Base-by-base conservation (phyloP, 2,329 filamentous ascomycete species). In the Fusarium lyarnte region DNA sequence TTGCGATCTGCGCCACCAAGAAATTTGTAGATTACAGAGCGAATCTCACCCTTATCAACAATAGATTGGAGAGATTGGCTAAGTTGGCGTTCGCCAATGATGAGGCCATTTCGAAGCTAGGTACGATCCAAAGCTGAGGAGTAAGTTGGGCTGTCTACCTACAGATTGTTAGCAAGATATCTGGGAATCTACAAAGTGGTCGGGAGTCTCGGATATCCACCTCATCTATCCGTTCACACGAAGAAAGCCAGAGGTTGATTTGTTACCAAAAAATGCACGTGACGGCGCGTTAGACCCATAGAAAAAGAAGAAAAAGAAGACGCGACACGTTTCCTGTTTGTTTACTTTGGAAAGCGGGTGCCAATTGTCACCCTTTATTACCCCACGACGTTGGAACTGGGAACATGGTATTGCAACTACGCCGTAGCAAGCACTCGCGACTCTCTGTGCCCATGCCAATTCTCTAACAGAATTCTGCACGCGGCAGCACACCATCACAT, bases 401-500 rank as follows among this genome's bases (percentile, higher is more conserved):
- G 39, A 57, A 49, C 31, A 64, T 47, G 35, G 36, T 17, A 65
- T 35, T 23, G 59, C 53, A 46, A 66, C 72, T 62, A 41, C 58
- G 65, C 74, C 67, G 49, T 52, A 63, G 39, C 23, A 42, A 66
- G n/a, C n/a, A 62, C 57, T 54, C 63, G 25, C 45, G 61, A 45
- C 60, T 53, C 49, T 53, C 51, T 17, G 31, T 58, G 42, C 68
- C 76, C 74, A 67, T 68, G 74, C 60, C 43, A 43, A 53, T 63
- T 75, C 70, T 78, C 75, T 78, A 76, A 79, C 77, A 58, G 65
- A 58, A 63, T 72, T 58, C 74, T 77, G 77, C 70, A 73, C 67
- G 65, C 75, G 65, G 69, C 70, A 78, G 76, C 74, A 77, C 72
- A 73, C 70, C 66, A 72, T 72, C 64, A 70, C 64, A 57, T 49